Evolutionary conservation across 345 rosid species (phyloP), one percentile per base, ranked within the genome.

Genomic region (Firmiana major): DNA sequence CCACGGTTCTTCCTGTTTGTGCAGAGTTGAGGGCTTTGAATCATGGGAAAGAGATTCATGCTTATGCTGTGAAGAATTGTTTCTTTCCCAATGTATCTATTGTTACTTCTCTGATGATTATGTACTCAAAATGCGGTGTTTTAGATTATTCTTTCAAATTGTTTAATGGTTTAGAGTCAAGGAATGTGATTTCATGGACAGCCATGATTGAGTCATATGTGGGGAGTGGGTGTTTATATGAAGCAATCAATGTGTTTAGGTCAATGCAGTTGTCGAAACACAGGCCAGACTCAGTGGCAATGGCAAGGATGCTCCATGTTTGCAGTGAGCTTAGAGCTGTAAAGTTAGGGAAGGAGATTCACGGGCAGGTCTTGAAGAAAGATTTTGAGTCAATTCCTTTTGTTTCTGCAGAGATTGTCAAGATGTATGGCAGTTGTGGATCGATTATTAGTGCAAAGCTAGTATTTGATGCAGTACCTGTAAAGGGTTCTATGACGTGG

Each of bases 31-130:
- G 82, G 85, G 92, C 86, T 75, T 71, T 89, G 85, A 88, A 83
- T 59, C 90, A 85, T 19, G 98, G 99, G 73, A 95, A 91, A 74
- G 96, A 95, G 84, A 81, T 92, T 62, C 98, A 95, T 71, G 94
- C 93, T 57, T 93, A 87, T 78, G 92, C 99, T 48, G 75, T 90
- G 3, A 95, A 91, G 88, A 90, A 84, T 55, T 83, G 76, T 70
- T 91, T 91, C 83, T 82, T 90, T 65, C 92, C 97, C 12, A 95
- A 93, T 76, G 89, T 91, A 24, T 93, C 98, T 0, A 45, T 95
- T 59, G 69, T 78, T 46, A 91, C 96, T 57, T 95, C 95, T 60
- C 83, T 93, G 83, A 88, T 95, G 83, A 89, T 87, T 80, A 84
- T 95, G 98, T 95, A 95, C 87, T 89, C 97, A 0, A 92, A 89